A percentile compares a stretch with the other conserved stretches of the same genome.
Conservation (phyloP, 2,329 filamentous ascomycete genomes). For the Pezizomycotina sp. region DNA sequence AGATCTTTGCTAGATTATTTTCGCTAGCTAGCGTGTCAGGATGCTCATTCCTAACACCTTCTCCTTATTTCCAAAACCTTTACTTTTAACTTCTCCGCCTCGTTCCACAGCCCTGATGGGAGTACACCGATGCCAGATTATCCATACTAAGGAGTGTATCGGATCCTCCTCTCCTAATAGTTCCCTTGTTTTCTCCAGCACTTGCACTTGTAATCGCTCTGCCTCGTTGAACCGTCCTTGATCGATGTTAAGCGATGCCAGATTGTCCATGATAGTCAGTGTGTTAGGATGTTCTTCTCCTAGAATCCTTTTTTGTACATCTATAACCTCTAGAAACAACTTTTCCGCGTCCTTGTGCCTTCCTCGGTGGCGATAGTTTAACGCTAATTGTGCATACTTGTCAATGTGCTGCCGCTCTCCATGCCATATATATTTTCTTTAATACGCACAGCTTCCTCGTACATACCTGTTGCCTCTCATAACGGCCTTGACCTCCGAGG, state of each 20-base stretch:
- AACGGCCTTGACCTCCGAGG: neutral
- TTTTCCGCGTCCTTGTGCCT: conserved; percentile 10
- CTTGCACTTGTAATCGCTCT: neutral
- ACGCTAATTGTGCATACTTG: neutral
- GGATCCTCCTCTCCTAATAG: conserved; percentile 3
- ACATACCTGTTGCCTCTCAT: conserved; percentile 1
- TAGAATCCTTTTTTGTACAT: conserved; percentile 5
- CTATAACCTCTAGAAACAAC: conserved; percentile 4
- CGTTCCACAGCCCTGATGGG: conserved; percentile 2
- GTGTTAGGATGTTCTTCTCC: conserved; percentile 12
- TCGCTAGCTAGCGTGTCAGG: conserved; percentile 11
- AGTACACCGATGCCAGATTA: conserved; percentile 2
- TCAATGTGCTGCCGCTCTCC: conserved; percentile 6
- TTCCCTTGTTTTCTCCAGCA: conserved; percentile 4
- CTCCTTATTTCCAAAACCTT: conserved; percentile 3
- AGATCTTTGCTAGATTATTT: conserved; percentile 6
- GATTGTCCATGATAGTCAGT: conserved; percentile 10
- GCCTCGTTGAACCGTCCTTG: conserved; percentile 6
- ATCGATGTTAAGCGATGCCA: conserved; percentile 6
- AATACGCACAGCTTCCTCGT: conserved; percentile 3
- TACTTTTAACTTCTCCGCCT: conserved; percentile 5
- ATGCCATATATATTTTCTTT: conserved; percentile 4
- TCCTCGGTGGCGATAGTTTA: conserved; percentile 4
- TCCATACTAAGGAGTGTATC: conserved; percentile 5
- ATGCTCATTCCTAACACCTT: conserved; percentile 11